Evolutionary conservation across 2,329 filamentous ascomycete species (phyloP).

Genomic region (Xylariaceae sp.): DNA sequence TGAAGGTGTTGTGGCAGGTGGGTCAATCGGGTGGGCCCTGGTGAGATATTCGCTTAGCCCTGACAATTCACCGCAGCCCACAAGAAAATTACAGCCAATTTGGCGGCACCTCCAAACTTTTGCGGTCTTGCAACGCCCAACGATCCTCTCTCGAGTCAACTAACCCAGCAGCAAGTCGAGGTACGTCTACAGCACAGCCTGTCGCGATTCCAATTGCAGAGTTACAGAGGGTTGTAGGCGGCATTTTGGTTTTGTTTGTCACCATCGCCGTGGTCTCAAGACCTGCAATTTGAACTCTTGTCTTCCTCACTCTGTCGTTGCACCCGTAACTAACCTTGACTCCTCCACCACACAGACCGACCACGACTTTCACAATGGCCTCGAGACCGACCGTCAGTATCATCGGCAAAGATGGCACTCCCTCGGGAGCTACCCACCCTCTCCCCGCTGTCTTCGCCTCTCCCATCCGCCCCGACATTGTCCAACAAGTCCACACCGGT

Average conservation of each 20-base stretch:
- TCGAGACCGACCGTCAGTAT: slow-evolving; percentile 97
- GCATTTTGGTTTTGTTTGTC: too few species aligned
- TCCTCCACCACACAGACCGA: slow-evolving; percentile 18
- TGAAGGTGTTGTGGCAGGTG: too few species aligned
- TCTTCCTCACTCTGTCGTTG: neutral
- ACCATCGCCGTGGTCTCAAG: slow-evolving; percentile 3
- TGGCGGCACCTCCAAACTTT: slow-evolving; percentile 11
- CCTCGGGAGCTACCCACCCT: slow-evolving; percentile 84
- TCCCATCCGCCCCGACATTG: slow-evolving; percentile 98
- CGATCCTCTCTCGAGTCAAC: slow-evolving; percentile 15
- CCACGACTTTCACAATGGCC: slow-evolving; percentile 65
- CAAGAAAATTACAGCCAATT: neutral
- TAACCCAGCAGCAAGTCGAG: slow-evolving; percentile 30
- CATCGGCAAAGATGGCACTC: slow-evolving; percentile 91
- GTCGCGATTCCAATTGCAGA: too few species aligned
- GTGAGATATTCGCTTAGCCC: neutral
- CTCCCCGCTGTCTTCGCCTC: slow-evolving; percentile 95
- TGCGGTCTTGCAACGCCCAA: slow-evolving; percentile 9
- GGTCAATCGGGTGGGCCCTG: neutral
- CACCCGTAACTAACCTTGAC: slow-evolving; percentile 17
- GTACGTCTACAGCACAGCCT: slow-evolving; percentile 17
- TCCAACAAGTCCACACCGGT: slow-evolving; percentile 97
- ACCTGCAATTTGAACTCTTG: neutral
- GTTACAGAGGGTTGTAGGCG: too few species aligned
- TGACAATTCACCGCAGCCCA: neutral